These are phyloP conservation scores for Scedosporium minutisporum DNA, from an alignment of 2,329 filamentous ascomycete genomes.

Conservation along the genomic window DNA sequence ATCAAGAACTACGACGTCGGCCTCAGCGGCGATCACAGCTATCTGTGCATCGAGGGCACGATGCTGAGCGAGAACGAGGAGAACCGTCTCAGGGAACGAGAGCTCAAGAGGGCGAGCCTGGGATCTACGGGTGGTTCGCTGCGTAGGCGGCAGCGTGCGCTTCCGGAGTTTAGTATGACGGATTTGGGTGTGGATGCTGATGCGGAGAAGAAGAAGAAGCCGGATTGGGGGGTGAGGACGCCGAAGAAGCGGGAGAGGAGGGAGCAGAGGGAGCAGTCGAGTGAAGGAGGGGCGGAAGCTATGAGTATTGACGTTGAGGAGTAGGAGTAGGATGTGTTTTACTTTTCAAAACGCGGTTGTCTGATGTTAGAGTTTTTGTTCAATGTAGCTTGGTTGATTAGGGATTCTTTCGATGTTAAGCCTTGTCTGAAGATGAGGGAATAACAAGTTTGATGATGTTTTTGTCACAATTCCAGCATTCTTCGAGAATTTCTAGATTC, in stretches of 20 bases:
- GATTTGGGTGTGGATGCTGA: slow-evolving; percentile 39
- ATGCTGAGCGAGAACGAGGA: slow-evolving; percentile 65
- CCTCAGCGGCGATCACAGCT: slow-evolving; percentile 64
- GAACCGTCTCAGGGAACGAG: slow-evolving; percentile 34
- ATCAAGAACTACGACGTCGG: slow-evolving; percentile 80
- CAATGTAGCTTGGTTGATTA: too few species aligned
- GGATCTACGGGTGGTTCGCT: slow-evolving; percentile 14
- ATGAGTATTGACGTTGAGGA: background rate
- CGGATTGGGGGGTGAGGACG: background rate
- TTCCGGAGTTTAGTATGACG: slow-evolving; percentile 48
- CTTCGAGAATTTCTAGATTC: too few species aligned
- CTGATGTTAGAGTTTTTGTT: too few species aligned
- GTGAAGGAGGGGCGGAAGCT: background rate
- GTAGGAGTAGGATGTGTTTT: background rate
- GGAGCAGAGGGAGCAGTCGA: background rate
- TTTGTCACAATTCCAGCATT: too few species aligned
- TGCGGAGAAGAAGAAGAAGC: slow-evolving; percentile 22
- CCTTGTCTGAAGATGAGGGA: too few species aligned
- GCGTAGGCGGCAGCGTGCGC: slow-evolving; percentile 18
- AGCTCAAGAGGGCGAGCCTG: slow-evolving; percentile 29
- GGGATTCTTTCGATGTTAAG: too few species aligned
- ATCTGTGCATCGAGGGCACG: slow-evolving; percentile 81
- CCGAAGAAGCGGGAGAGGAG: background rate
- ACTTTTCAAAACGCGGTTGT: too few species aligned
- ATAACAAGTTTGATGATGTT: too few species aligned